Percentiles rank a stretch among this genome's conserved stretches.
These are phyloP conservation scores for Alternaria panax DNA, from an alignment of 2,329 filamentous ascomycete species.

Conservation along the genomic window DNA sequence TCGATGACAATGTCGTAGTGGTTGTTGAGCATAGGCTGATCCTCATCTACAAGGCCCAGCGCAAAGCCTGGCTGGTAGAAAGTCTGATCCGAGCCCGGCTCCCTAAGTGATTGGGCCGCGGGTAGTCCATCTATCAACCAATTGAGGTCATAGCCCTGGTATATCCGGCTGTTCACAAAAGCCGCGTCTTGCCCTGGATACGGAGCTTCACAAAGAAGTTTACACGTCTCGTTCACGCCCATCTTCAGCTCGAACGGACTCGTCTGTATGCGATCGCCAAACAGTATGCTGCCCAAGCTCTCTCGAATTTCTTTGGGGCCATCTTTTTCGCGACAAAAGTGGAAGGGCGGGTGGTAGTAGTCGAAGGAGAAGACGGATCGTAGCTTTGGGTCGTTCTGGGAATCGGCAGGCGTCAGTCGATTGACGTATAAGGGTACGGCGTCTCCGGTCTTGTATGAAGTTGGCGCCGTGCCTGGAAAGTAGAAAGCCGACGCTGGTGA, in stretches of 20 bases:
- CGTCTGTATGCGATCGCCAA: slow-evolving; percentile 96
- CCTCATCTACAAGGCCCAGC: slow-evolving; percentile 66
- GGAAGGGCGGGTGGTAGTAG: slow-evolving; percentile 89
- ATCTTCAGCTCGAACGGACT: slow-evolving; percentile 91
- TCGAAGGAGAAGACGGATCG: slow-evolving; percentile 96
- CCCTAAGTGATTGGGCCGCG: slow-evolving; percentile 81
- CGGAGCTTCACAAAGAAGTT: slow-evolving; percentile 75
- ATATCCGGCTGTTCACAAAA: slow-evolving; percentile 85
- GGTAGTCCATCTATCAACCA: slow-evolving; percentile 96
- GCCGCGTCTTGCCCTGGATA: slow-evolving; percentile 71
- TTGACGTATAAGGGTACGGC: slow-evolving; percentile 90
- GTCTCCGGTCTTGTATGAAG: slow-evolving; percentile 83
- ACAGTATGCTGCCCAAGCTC: slow-evolving; percentile 93
- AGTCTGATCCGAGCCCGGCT: slow-evolving; percentile 75
- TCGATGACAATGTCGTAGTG: slow-evolving; percentile 95
- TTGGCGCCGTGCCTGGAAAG: slow-evolving; percentile 92
- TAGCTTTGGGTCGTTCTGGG: slow-evolving; percentile 77
- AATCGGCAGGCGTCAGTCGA: slow-evolving; percentile 84
- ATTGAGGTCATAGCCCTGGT: slow-evolving; percentile 88
- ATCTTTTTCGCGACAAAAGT: slow-evolving; percentile 82
- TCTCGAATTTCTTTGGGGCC: slow-evolving; percentile 83
- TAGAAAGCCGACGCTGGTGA: slow-evolving; percentile 75
- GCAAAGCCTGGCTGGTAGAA: slow-evolving; percentile 95
- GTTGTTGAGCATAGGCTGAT: slow-evolving; percentile 78
- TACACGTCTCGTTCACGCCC: slow-evolving; percentile 86